A percentile compares a stretch with the other conserved stretches of the same genome.
phyloP scores from a whole-genome alignment of 148 eudicot genomes.

The Talinum fruticosum region DNA sequence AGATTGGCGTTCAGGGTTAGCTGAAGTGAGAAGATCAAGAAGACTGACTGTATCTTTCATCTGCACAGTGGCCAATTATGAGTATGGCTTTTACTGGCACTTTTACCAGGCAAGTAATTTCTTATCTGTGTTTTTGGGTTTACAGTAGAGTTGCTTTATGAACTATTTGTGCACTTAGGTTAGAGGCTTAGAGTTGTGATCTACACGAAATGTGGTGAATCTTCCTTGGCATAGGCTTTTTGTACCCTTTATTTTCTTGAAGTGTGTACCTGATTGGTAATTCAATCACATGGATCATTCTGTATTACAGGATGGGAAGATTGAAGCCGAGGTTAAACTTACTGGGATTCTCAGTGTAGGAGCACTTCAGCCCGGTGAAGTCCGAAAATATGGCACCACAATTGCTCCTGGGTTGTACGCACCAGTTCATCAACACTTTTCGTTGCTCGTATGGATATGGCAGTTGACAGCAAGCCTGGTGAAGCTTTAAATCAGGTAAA shows the following conservation, averaged over 20 bases:
- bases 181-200: neutral
- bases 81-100: conserved; percentile 99
- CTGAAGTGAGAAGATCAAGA: conserved; percentile 94
- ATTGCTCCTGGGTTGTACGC: conserved; percentile 99
- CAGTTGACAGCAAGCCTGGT: conserved; percentile 95
- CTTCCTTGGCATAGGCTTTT: neutral
- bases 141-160: neutral
- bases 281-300: neutral
- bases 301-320: conserved; percentile 79
- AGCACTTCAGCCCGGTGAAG: conserved; percentile 61
- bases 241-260: neutral
- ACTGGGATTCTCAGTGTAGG: conserved; percentile 75
- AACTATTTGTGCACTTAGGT: neutral
- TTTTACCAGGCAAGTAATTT: conserved; percentile 82
- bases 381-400: conserved; percentile 90
- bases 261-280: neutral
- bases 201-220: neutral
- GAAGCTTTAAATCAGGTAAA: conserved; percentile 93
- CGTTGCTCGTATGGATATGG: conserved; percentile 99
- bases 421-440: conserved; percentile 99
- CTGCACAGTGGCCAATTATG: conserved; percentile 97
- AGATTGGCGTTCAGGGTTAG: conserved; percentile 97
- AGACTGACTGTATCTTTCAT: conserved; percentile 85
- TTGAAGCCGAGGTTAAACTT: conserved; percentile 96
- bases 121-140: neutral